Conservation (phyloP, 2,329 filamentous ascomycete genomes). For the Cadophora luteo-olivacea region DNA sequence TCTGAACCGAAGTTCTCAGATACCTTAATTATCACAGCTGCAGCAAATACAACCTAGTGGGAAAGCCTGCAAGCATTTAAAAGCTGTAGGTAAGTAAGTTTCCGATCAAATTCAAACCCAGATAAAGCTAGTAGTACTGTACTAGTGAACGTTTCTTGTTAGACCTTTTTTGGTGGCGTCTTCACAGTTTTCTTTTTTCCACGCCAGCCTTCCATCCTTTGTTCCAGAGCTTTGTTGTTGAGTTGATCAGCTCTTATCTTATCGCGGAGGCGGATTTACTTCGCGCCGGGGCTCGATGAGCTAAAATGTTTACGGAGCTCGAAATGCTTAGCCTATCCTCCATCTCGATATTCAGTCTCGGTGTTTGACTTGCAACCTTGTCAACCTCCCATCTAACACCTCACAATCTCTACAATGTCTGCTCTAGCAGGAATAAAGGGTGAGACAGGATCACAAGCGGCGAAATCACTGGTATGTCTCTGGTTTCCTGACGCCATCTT, state of each 20-base stretch:
- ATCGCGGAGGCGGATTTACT: constrained; percentile 20
- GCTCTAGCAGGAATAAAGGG: constrained; percentile 37
- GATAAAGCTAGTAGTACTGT: no score
- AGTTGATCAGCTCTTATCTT: constrained; percentile 1
- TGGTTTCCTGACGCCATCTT: constrained; percentile 7
- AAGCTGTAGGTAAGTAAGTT: no score
- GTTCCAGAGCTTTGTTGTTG: neutral
- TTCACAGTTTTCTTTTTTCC: neutral
- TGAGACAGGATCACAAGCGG: constrained; percentile 42
- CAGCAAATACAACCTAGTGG: no score
- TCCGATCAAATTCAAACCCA: no score
- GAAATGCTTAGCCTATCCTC: neutral
- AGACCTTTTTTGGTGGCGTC: neutral
- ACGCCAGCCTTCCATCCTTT: neutral
- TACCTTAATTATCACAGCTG: no score
- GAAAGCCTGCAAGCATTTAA: no score
- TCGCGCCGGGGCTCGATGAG: neutral
- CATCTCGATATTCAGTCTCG: neutral
- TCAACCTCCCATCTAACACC: neutral
- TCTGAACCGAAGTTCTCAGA: no score
- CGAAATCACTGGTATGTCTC: constrained; percentile 42
- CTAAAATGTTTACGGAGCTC: constrained; percentile 19
- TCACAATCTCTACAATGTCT: constrained; percentile 38
- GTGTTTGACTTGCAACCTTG: neutral
- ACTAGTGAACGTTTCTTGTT: neutral